Conservation (phyloP, 164 flowering plant species). For the Nelumbo lutea region DNA sequence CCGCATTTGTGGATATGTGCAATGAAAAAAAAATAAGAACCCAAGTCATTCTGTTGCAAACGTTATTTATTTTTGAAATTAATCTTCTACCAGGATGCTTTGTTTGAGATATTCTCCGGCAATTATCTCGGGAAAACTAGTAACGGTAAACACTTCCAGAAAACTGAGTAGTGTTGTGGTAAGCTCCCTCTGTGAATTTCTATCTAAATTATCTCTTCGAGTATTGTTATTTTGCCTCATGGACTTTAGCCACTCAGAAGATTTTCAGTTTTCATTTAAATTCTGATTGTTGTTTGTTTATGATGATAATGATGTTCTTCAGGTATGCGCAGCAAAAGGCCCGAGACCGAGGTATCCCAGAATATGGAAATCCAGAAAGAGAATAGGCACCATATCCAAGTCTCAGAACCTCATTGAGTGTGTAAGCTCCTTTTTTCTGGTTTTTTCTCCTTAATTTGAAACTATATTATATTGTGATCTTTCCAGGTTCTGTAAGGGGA, state of each 20-base stretch:
- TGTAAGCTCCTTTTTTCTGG: constrained; percentile 37
- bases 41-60: no score
- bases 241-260: neutral
- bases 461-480: neutral
- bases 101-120: constrained; percentile 38
- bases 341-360: constrained; percentile 86
- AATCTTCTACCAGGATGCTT: constrained; percentile 41
- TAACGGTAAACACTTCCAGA: constrained; percentile 17
- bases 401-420: constrained; percentile 73
- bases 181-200: constrained; percentile 14
- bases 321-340: constrained; percentile 77
- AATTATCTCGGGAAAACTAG: constrained; percentile 19
- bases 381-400: constrained; percentile 83
- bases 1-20: neutral
- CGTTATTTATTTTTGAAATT: neutral
- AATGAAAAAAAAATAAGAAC: no score
- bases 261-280: neutral
- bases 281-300: neutral
- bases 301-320: neutral
- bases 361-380: constrained; percentile 71
- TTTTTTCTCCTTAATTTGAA: neutral
- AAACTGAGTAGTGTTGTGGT: constrained; percentile 35
- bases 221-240: neutral
- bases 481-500: neutral
- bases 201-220: neutral